Evolutionary conservation across 164 flowering plant species (phyloP), one percentile per base, ranked within the genome.

Genomic region (Berberis vulgaris): DNA sequence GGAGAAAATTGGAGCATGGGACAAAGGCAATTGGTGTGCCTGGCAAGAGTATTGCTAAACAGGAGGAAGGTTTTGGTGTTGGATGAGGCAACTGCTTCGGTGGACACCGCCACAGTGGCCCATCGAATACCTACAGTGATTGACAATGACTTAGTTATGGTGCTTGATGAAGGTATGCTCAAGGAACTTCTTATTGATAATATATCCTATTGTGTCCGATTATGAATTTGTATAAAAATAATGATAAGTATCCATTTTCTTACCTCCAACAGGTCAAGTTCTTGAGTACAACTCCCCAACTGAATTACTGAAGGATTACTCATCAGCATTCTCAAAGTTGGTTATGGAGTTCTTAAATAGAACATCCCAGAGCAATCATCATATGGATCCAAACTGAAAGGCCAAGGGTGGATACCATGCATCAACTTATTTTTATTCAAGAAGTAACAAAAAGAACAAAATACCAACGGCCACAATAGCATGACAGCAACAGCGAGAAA

Each of bases 1-100:
- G 96, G 97, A 63, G 82, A 79, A 74, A 91, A 91, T 65, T 91
- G 91, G 96, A 91, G 97, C 64, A 79, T 88, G 39, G 97, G 96
- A 57, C 93, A 88, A 60, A 74, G 96, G 75, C 97, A 88, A 67
- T 83, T 91, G 43, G 86, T 88, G 53, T 91, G 97, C 71, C 72
- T 88, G 42, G 96, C 88, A 11, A 79, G 96, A 58, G 86, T 82
- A 57, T 74, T 88, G 11, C 74, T 91, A 11, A 84, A 88, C 71
- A 85, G 72, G 75, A 78, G 86, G 50, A 79, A 77, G 70, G 80
- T 91, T 62, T 72, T 91, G 54, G 89, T 91, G 11, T 64, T 91
- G 63, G 97, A 91, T 74, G 97, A 91, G 64, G 97, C 95, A 5
- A 91, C 97, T 6, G 91, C 96, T 61, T 91, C 96, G 0, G 82